A percentile compares a stretch with the other conserved stretches of the same genome.
Conservation (phyloP, 495 filamentous ascomycete genomes). For the Alectoria sarmentosa region DNA sequence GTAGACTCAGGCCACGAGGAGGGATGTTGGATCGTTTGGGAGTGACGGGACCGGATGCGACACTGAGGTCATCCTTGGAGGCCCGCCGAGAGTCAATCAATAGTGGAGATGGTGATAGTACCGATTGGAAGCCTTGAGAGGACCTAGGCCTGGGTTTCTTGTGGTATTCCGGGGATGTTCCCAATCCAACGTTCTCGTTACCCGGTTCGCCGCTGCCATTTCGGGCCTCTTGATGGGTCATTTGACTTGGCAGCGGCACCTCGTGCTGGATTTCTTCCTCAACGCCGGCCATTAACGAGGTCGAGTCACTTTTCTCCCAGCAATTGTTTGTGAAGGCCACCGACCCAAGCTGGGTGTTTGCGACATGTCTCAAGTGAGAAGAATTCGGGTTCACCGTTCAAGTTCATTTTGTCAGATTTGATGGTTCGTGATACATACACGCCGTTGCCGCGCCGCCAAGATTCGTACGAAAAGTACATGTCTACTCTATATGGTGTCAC, state of each 20-base stretch:
- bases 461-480: no score
- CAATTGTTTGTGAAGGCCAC: not conserved
- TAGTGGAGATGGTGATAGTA: slow-evolving; percentile 60
- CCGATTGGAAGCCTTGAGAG: slow-evolving; percentile 42
- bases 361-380: not conserved
- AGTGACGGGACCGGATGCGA: slow-evolving; percentile 53
- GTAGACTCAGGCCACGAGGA: slow-evolving; percentile 59
- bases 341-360: not conserved
- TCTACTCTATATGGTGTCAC: no score
- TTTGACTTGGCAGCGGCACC: slow-evolving; percentile 17
- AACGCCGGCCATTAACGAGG: not conserved
- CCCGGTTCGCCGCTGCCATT: slow-evolving; percentile 19
- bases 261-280: not conserved
- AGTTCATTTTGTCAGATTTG: not conserved
- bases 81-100: slow-evolving; percentile 50
- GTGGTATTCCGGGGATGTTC: slow-evolving; percentile 19
- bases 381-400: not conserved
- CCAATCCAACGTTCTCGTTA: slow-evolving; percentile 10
- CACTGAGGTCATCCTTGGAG: slow-evolving; percentile 76
- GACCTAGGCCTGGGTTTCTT: slow-evolving; percentile 43
- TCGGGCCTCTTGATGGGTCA: slow-evolving; percentile 13
- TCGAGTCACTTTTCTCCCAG: not conserved
- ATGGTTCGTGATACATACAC: not conserved
- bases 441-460: slow-evolving; percentile 3
- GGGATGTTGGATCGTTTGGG: slow-evolving; percentile 55